phyloP scores from a whole-genome alignment of 305 asterid species.

The Rubia balearica region DNA sequence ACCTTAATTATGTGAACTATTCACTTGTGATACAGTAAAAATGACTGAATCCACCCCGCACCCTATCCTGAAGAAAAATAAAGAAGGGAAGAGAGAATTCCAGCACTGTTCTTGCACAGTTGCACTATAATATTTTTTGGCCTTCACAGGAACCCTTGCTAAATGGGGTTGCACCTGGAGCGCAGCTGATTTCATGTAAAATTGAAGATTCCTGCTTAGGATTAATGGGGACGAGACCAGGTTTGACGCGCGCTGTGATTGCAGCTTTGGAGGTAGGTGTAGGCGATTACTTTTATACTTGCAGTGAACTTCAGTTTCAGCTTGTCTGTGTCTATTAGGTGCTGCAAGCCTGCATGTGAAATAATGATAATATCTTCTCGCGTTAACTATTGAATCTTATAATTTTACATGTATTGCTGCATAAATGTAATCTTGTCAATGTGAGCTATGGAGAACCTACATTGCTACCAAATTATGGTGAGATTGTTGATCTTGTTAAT shows the following conservation, averaged over 20 bases:
- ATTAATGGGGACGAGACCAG: constrained; percentile 98
- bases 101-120: background rate
- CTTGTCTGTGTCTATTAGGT: background rate
- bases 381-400: background rate
- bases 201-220: constrained; percentile 97
- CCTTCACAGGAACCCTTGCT: constrained; percentile 74
- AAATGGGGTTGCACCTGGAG: constrained; percentile 99
- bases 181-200: constrained; percentile 92
- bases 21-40: background rate
- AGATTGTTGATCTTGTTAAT: constrained; percentile 87
- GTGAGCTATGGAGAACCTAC: constrained; percentile 98
- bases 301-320: too few relatives aligned
- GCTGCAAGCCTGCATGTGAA: background rate
- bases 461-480: constrained; percentile 92
- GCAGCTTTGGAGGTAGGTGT: constrained; percentile 83
- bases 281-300: background rate
- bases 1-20: too few relatives aligned
- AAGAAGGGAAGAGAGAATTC: background rate
- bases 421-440: constrained; percentile 92
- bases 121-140: constrained; percentile 8
- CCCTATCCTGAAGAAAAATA: background rate
- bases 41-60: background rate
- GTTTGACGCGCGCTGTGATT: constrained; percentile 88
- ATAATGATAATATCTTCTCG: constrained; percentile 10
- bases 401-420: constrained; percentile 43